phyloP scores from a whole-genome alignment of 768 basidiomycete genomes.

The Myochromella boudieri region DNA sequence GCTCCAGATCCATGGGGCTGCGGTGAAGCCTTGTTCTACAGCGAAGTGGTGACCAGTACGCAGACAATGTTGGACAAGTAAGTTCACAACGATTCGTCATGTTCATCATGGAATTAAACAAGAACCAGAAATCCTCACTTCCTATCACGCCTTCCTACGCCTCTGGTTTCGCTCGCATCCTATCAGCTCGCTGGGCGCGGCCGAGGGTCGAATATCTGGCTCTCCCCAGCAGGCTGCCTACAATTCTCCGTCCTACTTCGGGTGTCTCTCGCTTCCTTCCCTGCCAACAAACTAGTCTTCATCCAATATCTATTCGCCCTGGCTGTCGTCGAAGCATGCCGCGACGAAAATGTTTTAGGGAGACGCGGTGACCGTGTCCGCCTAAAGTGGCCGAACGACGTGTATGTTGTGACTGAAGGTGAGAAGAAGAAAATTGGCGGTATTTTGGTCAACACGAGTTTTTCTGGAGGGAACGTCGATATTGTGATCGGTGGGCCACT shows the following conservation, averaged over 20 bases:
- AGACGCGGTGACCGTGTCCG: conserved; percentile 56
- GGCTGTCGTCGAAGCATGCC: conserved; percentile 86
- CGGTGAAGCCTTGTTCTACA: conserved; percentile 82
- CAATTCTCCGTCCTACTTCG: conserved; percentile 79
- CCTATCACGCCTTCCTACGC: conserved; percentile 66
- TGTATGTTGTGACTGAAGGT: conserved; percentile 67
- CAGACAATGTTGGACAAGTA: conserved; percentile 94
- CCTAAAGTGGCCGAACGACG: conserved; percentile 97
- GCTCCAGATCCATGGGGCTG: conserved; percentile 45
- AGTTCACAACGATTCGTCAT: conserved; percentile 23
- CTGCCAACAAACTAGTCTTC: conserved; percentile 77
- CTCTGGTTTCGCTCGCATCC: conserved; percentile 81
- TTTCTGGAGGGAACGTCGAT: conserved; percentile 68
- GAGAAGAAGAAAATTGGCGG: conserved; percentile 85
- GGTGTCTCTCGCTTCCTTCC: conserved; percentile 48
- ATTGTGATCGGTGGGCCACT: conserved; percentile 69
- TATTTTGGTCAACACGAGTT: conserved; percentile 86
- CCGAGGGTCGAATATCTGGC: conserved; percentile 87
- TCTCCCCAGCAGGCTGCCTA: conserved; percentile 88
- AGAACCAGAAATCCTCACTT: conserved; percentile 79
- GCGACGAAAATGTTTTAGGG: conserved; percentile 54
- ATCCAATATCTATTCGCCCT: conserved; percentile 91
- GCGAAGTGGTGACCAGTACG: conserved; percentile 89
- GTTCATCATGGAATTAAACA: conserved; percentile 5
- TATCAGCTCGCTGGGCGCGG: conserved; percentile 88